phyloP scores from a whole-genome alignment of 169 alveolate genomes.

The Plasmodium fragile region DNA sequence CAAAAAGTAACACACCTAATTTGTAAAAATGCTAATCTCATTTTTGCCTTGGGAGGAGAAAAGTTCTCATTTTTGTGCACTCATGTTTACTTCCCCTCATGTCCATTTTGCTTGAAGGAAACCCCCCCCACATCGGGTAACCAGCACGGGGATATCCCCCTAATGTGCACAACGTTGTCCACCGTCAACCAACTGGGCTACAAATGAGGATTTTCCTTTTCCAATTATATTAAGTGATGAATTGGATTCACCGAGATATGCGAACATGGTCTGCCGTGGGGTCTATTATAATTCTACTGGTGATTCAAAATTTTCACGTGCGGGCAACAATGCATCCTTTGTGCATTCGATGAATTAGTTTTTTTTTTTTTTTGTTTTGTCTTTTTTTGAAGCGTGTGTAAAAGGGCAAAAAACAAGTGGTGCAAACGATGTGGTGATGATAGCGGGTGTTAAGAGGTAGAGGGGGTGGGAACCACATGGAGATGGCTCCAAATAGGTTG shows the following conservation, averaged over 20 bases:
- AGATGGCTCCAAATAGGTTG: background rate
- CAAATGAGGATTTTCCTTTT: background rate
- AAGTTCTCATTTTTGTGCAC: background rate
- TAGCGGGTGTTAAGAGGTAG: background rate
- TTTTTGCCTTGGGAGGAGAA: background rate
- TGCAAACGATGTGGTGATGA: background rate
- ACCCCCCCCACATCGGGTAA: background rate
- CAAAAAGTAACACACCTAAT: background rate
- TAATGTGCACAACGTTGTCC: background rate
- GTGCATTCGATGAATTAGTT: background rate
- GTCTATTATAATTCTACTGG: background rate
- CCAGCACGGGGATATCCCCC: background rate
- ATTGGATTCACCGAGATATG: background rate
- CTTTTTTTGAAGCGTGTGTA: background rate
- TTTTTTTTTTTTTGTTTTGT: background rate
- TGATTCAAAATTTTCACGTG: background rate
- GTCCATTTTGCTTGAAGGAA: background rate
- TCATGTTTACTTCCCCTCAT: background rate
- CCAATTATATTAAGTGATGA: background rate
- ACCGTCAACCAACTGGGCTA: background rate
- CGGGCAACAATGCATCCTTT: background rate
- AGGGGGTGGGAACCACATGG: background rate
- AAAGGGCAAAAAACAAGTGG: background rate
- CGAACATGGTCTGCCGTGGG: background rate
- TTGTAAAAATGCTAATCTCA: background rate